Evolutionary conservation across 108 stramenopile genomes (phyloP).

Genomic region (Cyclotella cryptica): DNA sequence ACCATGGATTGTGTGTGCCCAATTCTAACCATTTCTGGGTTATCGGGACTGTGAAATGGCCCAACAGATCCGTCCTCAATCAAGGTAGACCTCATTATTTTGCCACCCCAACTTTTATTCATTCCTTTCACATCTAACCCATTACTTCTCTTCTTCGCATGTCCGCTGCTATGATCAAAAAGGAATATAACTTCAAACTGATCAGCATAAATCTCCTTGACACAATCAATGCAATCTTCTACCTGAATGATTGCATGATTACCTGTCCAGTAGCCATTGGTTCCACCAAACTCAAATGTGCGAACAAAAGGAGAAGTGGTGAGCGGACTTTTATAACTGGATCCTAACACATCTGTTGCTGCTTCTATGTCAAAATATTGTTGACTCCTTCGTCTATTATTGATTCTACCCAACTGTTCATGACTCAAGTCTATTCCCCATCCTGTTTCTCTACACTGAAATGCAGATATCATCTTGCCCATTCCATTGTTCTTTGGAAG

Average conservation of each 20-base stretch:
- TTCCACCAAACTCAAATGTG: not conserved
- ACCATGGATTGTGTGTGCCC: too few species aligned
- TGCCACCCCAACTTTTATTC: not conserved
- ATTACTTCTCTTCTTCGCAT: not conserved
- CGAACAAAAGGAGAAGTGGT: not conserved
- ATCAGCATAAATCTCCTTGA: not conserved
- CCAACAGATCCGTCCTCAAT: too few species aligned
- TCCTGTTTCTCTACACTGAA: not conserved
- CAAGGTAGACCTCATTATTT: too few species aligned
- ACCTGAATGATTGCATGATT: too few species aligned
- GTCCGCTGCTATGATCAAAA: constrained; percentile 9
- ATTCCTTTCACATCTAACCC: too few species aligned
- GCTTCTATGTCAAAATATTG: not conserved
- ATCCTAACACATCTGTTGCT: not conserved
- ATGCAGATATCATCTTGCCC: not conserved
- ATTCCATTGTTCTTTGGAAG: not conserved
- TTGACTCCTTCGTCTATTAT: not conserved
- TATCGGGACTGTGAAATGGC: too few species aligned
- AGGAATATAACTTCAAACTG: not conserved
- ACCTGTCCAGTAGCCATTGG: not conserved
- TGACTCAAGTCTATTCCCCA: not conserved
- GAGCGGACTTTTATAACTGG: not conserved
- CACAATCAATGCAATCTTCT: not conserved
- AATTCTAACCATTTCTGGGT: too few species aligned
- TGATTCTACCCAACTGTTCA: not conserved